Conservation (phyloP, 352 stramenopile genomes). For the Pythium aphanidermatum region DNA sequence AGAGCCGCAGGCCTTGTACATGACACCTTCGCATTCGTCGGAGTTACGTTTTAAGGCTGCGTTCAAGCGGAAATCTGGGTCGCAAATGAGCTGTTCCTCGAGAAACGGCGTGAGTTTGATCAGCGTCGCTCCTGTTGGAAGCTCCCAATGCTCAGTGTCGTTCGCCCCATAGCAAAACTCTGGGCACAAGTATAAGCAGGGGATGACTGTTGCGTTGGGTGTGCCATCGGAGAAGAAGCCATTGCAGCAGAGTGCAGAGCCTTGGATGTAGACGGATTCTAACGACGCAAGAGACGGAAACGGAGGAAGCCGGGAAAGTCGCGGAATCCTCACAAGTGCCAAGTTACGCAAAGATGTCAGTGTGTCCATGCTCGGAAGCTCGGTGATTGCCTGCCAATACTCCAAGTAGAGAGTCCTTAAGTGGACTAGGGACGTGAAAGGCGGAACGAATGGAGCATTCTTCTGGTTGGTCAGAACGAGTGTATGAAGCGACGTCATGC, state of each 20-base stretch:
- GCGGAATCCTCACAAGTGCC: neutral
- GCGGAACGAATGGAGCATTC: slow-evolving; percentile 21
- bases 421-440: slow-evolving; percentile 24
- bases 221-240: slow-evolving; percentile 10
- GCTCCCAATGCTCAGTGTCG: too few relatives aligned
- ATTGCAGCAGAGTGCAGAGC: slow-evolving; percentile 15
- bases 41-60: too few relatives aligned
- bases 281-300: slow-evolving; percentile 1
- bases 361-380: slow-evolving; percentile 20
- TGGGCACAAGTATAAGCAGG: too few relatives aligned
- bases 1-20: too few relatives aligned
- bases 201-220: slow-evolving; percentile 6
- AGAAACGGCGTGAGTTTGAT: too few relatives aligned
- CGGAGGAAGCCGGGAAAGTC: slow-evolving; percentile 4
- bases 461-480: slow-evolving; percentile 19
- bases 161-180: too few relatives aligned
- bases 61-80: too few relatives aligned
- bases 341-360: slow-evolving; percentile 9
- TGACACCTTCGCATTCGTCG: too few relatives aligned
- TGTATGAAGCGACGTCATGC: slow-evolving; percentile 28
- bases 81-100: too few relatives aligned
- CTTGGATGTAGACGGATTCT: slow-evolving; percentile 2
- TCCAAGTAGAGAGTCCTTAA: slow-evolving; percentile 30
- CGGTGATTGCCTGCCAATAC: slow-evolving; percentile 7
- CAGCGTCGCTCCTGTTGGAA: too few relatives aligned